Base-by-base conservation (phyloP, 352 stramenopile species). In the Phytopythium oedochilum region DNA sequence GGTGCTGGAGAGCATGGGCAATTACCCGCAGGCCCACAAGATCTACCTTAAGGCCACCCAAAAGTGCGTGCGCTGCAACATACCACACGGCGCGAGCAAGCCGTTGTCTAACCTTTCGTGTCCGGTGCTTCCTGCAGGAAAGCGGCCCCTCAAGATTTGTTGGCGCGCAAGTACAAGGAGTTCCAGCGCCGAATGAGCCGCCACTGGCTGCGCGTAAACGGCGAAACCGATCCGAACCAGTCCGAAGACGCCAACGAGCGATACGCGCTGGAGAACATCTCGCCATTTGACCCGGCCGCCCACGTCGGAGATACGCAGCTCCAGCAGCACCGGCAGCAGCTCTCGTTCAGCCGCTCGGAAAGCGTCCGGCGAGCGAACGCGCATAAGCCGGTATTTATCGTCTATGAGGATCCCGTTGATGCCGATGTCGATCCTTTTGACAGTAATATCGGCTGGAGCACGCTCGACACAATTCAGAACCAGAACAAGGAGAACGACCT, bases 11-110 rank as follows among this genome's bases (percentile, higher is more conserved):
- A 92, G 75, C 43, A 73, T 83, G 59, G 81, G 64, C 15, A 92
- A 88, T 64, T 92, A 92, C 49, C 73, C 83, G 12, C 77, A 93
- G 66, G 85, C 85, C 7, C 73, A 95, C 64, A 92, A 91, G 48
- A 85, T 95, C 39, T 95, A 90, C 64, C 63, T 90, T 58, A 92
- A 92, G 65, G 85, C 83, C 14, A 87, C 75, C 31, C 77, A 92
- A 64, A 92, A 90, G 85, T 95, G 83, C 61, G 83, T 73, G 3
- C 28, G 10, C 5, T 6, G 11, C 12, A 11, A 20, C 22, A n/a
- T n/a, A n/a, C n/a, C n/a, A n/a, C n/a, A n/a, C n/a, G n/a, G n/a
- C n/a, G n/a, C 22, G 5, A 10, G 8, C 22, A 31, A 5, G 10
- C 20, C 34, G n/a, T 38, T 42, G 18, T 53, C 20, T 20, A 43